Conservation (phyloP, 164 flowering plant species). For the Chimonanthus praecox region DNA sequence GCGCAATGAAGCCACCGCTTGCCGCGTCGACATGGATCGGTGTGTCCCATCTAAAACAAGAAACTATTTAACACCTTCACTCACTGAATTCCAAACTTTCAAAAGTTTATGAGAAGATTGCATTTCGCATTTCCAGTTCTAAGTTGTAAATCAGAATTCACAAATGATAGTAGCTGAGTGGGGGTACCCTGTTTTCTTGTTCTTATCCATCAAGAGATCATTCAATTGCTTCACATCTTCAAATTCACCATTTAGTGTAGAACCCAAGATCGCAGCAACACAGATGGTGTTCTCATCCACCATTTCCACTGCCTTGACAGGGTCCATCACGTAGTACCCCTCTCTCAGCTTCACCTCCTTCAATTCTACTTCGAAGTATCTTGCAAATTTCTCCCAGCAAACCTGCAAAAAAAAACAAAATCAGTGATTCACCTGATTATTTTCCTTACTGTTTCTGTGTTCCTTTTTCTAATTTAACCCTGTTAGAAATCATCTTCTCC, state of each 20-base stretch:
- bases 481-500: no score
- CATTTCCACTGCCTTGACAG: slow-evolving; percentile 36
- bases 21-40: slow-evolving; percentile 51
- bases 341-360: slow-evolving; percentile 40
- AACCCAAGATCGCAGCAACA: slow-evolving; percentile 43
- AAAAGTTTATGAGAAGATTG: no score
- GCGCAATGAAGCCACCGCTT: slow-evolving; percentile 43
- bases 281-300: slow-evolving; percentile 49
- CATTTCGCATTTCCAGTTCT: no score
- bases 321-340: slow-evolving; percentile 46
- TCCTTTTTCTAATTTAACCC: no score
- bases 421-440: no score
- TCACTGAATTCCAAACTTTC: no score
- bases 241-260: slow-evolving; percentile 44
- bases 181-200: slow-evolving; percentile 35
- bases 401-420: slow-evolving; percentile 19
- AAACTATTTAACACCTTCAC: no score
- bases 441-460: no score
- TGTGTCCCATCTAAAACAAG: slow-evolving; percentile 32
- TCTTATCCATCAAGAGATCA: slow-evolving; percentile 32
- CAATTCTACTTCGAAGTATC: slow-evolving; percentile 41
- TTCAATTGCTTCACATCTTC: slow-evolving; percentile 44
- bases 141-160: not conserved
- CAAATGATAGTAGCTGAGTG: no score
- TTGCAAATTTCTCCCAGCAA: slow-evolving; percentile 46